Evolutionary conservation across 441 rosid genomes (phyloP).

Genomic region (Arabidopsis lyrata): DNA sequence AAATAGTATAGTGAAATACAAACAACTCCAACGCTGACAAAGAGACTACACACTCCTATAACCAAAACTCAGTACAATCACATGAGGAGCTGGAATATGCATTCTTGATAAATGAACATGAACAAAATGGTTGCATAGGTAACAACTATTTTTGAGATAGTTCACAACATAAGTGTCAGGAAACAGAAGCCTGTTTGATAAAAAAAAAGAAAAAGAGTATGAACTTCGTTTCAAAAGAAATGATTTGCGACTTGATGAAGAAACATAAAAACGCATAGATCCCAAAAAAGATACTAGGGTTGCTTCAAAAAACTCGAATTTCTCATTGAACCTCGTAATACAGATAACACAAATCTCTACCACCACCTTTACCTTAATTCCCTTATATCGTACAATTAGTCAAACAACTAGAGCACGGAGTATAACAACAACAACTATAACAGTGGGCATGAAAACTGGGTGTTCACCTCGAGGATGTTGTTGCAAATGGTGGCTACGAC

Average conservation of each 20-base stretch:
- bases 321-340: conserved; percentile 59
- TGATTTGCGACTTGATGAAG: conserved; percentile 20
- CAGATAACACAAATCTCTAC: conserved; percentile 52
- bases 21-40: conserved; percentile 19
- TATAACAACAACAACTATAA: conserved; percentile 29
- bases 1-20: conserved; percentile 30
- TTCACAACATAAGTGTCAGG: background rate
- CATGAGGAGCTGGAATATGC: conserved; percentile 29
- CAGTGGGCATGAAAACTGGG: conserved; percentile 51
- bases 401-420: conserved; percentile 38
- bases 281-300: conserved; percentile 17
- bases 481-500: conserved; percentile 80
- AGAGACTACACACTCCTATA: conserved; percentile 25
- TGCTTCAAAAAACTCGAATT: conserved; percentile 42
- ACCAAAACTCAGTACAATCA: conserved; percentile 35
- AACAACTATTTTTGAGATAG: conserved; percentile 17
- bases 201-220: conserved; percentile 17
- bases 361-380: conserved; percentile 24
- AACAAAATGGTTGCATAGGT: conserved; percentile 19
- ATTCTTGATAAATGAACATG: conserved; percentile 20
- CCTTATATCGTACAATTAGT: conserved; percentile 32
- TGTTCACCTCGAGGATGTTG: conserved; percentile 96
- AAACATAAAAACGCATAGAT: conserved; percentile 12
- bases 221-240: conserved; percentile 18
- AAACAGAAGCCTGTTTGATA: background rate